Evolutionary conservation across 768 basidiomycete species (phyloP).

Genomic region (Multifurca ochricompacta): DNA sequence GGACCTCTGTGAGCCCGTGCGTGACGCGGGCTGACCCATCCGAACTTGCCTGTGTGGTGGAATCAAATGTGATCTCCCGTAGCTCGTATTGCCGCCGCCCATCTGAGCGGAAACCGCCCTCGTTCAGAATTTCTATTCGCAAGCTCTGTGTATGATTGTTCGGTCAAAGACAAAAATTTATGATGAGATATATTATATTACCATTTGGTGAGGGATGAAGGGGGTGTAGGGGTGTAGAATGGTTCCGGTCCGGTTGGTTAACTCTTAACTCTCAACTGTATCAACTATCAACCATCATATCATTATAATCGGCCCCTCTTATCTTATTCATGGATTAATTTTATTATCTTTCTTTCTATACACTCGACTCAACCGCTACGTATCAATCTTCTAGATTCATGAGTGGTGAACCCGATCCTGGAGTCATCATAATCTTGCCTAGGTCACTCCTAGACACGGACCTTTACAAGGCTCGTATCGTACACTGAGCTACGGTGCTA

Average conservation of each 20-base stretch:
- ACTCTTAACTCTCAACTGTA: too few relatives aligned
- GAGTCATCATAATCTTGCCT: conserved; percentile 22
- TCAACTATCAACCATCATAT: too few relatives aligned
- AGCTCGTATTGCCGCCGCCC: conserved; percentile 90
- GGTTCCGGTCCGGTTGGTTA: too few relatives aligned
- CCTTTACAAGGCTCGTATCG: conserved; percentile 62
- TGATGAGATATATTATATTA: neutral
- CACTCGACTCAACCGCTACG: neutral
- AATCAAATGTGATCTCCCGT: conserved; percentile 70
- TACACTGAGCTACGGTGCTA: neutral
- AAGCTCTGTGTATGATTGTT: conserved; percentile 32
- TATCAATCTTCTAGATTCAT: neutral
- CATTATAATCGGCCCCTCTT: too few relatives aligned
- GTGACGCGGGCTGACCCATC: conserved; percentile 81
- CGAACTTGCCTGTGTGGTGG: conserved; percentile 64
- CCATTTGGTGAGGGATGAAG: conserved; percentile 12
- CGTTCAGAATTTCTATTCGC: conserved; percentile 69
- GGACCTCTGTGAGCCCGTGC: conserved; percentile 87
- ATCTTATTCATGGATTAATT: too few relatives aligned
- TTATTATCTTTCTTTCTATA: too few relatives aligned
- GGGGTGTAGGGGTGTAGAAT: too few relatives aligned
- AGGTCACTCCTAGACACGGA: conserved; percentile 84
- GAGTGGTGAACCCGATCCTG: neutral
- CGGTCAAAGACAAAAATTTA: neutral
- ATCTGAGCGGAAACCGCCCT: conserved; percentile 85